A percentile compares a stretch with the other conserved stretches of the same genome.
Conservation (phyloP, 176 grass and related monocot genomes). For the Otatea glauca region DNA sequence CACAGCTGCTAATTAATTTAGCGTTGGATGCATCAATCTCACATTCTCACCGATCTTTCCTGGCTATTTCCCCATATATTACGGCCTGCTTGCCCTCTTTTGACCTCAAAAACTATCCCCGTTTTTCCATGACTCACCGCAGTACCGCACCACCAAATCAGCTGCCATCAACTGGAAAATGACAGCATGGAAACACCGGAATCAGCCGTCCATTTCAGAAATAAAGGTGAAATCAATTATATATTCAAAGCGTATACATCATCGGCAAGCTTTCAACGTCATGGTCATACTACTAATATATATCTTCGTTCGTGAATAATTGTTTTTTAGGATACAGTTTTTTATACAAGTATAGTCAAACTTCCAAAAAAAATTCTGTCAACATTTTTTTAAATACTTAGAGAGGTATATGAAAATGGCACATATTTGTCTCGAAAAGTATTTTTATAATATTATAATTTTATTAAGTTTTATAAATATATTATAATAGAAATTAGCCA, state of each 20-base stretch:
- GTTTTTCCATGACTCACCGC: background rate
- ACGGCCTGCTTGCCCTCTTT: background rate
- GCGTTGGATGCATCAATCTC: background rate
- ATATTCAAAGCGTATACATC: background rate
- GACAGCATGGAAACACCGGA: background rate
- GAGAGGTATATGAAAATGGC: too few relatives aligned
- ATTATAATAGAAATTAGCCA: too few relatives aligned
- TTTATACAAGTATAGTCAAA: too few relatives aligned
- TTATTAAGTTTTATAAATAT: too few relatives aligned
- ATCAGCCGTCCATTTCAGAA: conserved; percentile 8
- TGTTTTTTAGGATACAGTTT: too few relatives aligned
- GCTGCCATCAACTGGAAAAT: background rate
- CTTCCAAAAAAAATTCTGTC: too few relatives aligned
- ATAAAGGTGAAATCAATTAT: background rate
- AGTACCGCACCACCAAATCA: background rate
- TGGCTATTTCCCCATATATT: background rate
- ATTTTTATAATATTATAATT: too few relatives aligned
- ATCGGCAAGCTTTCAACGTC: background rate
- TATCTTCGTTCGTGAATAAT: too few relatives aligned
- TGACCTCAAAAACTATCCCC: background rate
- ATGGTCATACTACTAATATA: background rate
- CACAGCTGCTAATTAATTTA: background rate
- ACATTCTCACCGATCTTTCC: background rate
- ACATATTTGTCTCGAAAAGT: too few relatives aligned
- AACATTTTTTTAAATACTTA: too few relatives aligned